Conservation (phyloP, 1,284 basidiomycete species). For the Xerocomus nothofagi region DNA sequence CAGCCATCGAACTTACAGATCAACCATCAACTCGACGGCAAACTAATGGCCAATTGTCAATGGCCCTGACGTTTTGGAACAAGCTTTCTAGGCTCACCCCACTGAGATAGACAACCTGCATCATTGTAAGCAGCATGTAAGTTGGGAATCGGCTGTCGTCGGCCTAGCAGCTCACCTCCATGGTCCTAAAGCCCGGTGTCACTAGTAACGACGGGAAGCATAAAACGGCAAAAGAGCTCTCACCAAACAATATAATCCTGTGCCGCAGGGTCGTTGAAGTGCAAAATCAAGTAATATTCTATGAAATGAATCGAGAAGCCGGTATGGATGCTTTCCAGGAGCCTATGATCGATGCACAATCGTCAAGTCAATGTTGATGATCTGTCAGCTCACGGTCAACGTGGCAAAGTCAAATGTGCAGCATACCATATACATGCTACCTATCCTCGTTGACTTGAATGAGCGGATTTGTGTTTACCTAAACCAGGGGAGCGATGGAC, state of each 20-base stretch:
- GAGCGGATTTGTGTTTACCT: not conserved
- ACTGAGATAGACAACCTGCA: not conserved
- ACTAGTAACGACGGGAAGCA: no score
- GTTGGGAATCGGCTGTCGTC: no score
- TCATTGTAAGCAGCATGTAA: no score
- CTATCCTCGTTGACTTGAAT: slow-evolving; percentile 1
- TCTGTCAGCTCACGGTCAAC: not conserved
- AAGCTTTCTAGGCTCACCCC: not conserved
- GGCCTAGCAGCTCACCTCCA: no score
- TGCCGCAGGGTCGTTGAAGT: not conserved
- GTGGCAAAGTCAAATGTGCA: not conserved
- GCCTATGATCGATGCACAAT: not conserved
- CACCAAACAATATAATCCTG: slow-evolving; percentile 3
- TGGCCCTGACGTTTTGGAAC: not conserved
- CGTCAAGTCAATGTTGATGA: not conserved
- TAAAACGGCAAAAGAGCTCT: not conserved
- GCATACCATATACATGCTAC: slow-evolving; percentile 5
- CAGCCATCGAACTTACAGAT: not conserved
- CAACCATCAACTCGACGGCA: not conserved
- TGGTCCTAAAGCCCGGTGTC: no score
- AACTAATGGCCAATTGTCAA: not conserved
- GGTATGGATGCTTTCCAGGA: slow-evolving; percentile 7
- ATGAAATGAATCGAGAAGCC: slow-evolving; percentile 9
- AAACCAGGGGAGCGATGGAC: not conserved
- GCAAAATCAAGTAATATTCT: slow-evolving; percentile 12